Conservation (phyloP, 495 filamentous ascomycete genomes). For the Penicillium bovifimosum region DNA sequence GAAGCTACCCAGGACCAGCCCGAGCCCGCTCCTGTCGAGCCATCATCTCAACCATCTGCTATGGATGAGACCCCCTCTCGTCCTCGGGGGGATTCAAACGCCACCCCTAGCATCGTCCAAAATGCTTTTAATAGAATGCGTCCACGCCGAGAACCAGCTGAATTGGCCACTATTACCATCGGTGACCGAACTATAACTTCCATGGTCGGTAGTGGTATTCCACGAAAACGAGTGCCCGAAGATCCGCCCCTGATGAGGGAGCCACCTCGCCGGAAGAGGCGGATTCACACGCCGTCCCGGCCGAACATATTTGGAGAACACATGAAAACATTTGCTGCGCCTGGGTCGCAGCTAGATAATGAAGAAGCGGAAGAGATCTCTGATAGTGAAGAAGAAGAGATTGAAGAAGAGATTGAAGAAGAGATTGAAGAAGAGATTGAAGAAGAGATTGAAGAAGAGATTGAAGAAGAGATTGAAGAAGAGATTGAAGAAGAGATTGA, state of each 20-base stretch:
- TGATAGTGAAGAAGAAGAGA: constrained; percentile 29
- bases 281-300: constrained; percentile 39
- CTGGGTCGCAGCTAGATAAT: constrained; percentile 45
- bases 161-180: constrained; percentile 84
- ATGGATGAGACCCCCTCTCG: constrained; percentile 12
- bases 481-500: constrained; percentile 29
- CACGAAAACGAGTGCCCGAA: constrained; percentile 33
- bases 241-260: constrained; percentile 12
- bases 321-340: constrained; percentile 69
- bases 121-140: constrained; percentile 65
- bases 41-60: constrained; percentile 10
- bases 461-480: constrained; percentile 15
- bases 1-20: constrained; percentile 6
- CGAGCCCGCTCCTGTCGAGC: neutral
- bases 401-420: constrained; percentile 29
- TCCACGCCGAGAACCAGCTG: constrained; percentile 56
- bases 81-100: constrained; percentile 10
- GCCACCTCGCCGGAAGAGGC: constrained; percentile 24
- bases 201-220: constrained; percentile 46
- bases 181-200: constrained; percentile 70
- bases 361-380: constrained; percentile 25
- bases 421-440: constrained; percentile 18
- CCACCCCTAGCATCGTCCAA: constrained; percentile 48
- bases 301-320: constrained; percentile 57
- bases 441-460: constrained; percentile 13